Evolutionary conservation across 2,329 filamentous ascomycete species (phyloP).

Genomic region (Coniosporium tulheliwenetii): DNA sequence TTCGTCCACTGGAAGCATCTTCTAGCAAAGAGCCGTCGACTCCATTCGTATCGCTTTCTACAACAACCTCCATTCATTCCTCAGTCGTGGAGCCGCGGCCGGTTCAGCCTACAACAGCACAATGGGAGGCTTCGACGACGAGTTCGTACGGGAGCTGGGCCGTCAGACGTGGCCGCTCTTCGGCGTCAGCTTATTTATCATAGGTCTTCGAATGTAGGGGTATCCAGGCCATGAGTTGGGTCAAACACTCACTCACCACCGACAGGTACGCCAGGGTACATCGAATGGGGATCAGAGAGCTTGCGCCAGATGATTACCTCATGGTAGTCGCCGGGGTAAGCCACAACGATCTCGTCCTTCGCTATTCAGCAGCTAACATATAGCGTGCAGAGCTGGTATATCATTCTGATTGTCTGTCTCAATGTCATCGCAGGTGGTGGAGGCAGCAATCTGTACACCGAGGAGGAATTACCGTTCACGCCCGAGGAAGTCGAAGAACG

Average conservation of each 20-base stretch:
- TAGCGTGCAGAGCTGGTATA: constrained; percentile 20
- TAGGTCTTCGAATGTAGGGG: constrained; percentile 5
- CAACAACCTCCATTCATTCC: no score
- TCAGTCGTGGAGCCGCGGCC: no score
- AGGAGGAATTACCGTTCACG: constrained; percentile 22
- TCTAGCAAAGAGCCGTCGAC: no score
- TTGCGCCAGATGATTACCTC: constrained; percentile 6
- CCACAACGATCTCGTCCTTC: neutral
- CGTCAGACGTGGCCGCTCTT: constrained; percentile 7
- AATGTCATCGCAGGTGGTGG: constrained; percentile 24
- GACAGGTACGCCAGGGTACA: constrained; percentile 5
- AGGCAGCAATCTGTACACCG: constrained; percentile 26
- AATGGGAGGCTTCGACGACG: neutral
- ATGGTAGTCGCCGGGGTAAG: constrained; percentile 4
- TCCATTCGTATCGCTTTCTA: no score
- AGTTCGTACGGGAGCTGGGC: constrained; percentile 5
- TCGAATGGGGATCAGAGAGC: constrained; percentile 2
- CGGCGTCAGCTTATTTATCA: constrained; percentile 4
- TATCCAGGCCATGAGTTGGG: neutral
- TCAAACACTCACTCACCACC: neutral
- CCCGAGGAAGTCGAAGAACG: constrained; percentile 22
- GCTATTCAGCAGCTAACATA: neutral
- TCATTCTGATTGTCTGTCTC: constrained; percentile 22
- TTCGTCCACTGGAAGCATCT: no score
- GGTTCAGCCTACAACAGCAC: no score